These are phyloP conservation scores for Taiwanofungus camphoratus DNA, from an alignment of 1,284 basidiomycete species.

Conservation along the genomic window DNA sequence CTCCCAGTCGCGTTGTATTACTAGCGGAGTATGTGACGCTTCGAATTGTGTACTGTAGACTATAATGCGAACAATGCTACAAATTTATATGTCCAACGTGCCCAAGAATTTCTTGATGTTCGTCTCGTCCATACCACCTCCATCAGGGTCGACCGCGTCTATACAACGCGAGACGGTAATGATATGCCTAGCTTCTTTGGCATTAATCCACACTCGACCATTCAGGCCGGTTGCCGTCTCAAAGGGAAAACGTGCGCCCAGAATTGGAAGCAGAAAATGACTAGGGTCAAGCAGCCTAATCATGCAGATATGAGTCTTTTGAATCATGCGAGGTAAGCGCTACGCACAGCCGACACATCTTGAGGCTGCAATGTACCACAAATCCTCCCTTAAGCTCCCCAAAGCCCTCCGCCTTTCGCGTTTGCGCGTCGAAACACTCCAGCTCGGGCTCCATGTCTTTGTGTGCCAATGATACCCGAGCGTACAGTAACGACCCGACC, in stretches of 20 bases:
- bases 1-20: too few relatives aligned
- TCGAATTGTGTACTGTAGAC: slow-evolving; percentile 7
- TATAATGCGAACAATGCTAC: slow-evolving; percentile 4
- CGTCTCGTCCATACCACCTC: slow-evolving; percentile 45
- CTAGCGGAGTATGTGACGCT: too few relatives aligned
- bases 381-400: slow-evolving; percentile 82
- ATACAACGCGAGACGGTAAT: slow-evolving; percentile 68
- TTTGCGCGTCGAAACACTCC: slow-evolving; percentile 84
- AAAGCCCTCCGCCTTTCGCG: slow-evolving; percentile 77
- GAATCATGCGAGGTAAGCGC: neutral
- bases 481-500: slow-evolving; percentile 80
- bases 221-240: slow-evolving; percentile 79
- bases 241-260: slow-evolving; percentile 70
- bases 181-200: slow-evolving; percentile 61
- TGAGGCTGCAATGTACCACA: slow-evolving; percentile 66
- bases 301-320: slow-evolving; percentile 3
- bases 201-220: slow-evolving; percentile 75
- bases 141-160: slow-evolving; percentile 65
- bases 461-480: slow-evolving; percentile 78
- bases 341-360: slow-evolving; percentile 72
- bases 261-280: slow-evolving; percentile 68
- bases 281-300: slow-evolving; percentile 70
- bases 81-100: slow-evolving; percentile 53
- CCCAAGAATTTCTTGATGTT: slow-evolving; percentile 48
- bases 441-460: slow-evolving; percentile 89